Conservation (phyloP, 208 protist species). For the Phytomonas sp. region DNA sequence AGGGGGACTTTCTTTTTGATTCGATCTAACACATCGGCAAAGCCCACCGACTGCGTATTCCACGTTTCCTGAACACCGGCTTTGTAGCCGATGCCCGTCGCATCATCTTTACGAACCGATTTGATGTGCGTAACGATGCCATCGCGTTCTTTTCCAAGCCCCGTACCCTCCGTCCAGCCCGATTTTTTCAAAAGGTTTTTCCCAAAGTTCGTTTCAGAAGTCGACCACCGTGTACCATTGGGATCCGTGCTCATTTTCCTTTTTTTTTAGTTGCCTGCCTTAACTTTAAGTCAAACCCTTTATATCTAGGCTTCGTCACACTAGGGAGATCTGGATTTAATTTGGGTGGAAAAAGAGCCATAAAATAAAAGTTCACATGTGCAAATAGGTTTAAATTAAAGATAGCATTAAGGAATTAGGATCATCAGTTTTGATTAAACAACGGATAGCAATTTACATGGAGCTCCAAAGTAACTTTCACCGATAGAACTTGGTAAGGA, state of each 20-base stretch:
- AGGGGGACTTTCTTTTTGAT: constrained; percentile 36
- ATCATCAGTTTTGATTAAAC: background rate
- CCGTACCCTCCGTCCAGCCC: constrained; percentile 86
- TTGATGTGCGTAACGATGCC: constrained; percentile 82
- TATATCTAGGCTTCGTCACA: constrained; percentile 7
- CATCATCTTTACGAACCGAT: constrained; percentile 79
- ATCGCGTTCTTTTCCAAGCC: constrained; percentile 81
- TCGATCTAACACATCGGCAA: constrained; percentile 73
- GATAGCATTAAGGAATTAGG: background rate
- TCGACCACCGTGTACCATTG: constrained; percentile 78
- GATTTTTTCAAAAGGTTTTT: constrained; percentile 84
- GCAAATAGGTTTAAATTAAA: background rate
- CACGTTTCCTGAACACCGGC: constrained; percentile 75
- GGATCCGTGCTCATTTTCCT: constrained; percentile 60
- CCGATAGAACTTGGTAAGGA: background rate
- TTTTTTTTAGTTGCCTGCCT: background rate
- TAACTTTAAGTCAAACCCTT: background rate
- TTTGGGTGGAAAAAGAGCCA: no score
- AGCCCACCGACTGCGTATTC: constrained; percentile 81
- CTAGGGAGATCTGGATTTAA: background rate
- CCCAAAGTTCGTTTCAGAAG: constrained; percentile 73
- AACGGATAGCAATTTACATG: background rate
- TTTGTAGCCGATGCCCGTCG: constrained; percentile 81
- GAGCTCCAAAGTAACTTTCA: background rate
- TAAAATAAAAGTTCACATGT: background rate